Evolutionary conservation across 371 early-diverging fungal genomes (phyloP), one percentile per base, ranked within the genome.

Genomic region (Rhizopus microsporus): DNA sequence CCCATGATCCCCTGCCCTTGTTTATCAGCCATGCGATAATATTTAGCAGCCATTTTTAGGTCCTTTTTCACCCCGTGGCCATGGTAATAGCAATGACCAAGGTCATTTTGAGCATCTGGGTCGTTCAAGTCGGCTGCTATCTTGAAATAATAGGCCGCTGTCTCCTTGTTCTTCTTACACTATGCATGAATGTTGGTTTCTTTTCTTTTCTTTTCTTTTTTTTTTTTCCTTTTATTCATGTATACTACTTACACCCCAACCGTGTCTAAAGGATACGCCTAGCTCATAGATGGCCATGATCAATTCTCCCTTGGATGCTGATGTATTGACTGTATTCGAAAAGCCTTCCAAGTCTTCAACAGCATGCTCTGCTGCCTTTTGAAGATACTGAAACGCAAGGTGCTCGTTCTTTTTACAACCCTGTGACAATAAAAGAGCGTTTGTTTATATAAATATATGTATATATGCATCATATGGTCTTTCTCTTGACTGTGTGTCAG

Each of bases 101-200:
- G 67, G 48, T 90, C 94, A 34, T 88, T 82, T 66, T 93, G 92
- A 0, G 95, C 90, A 64, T 93, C 93, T 7, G 88, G 71, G 46
- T 94, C 93, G 10, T 93, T 92, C 37, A 93, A 66, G 53, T 93
- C 84, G 0, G 93, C 90, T 2, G 94, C 93, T 35, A 95, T 88
- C 56, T 89, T 88, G 72, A 93, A 91, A 62, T 94, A 96, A 59
- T 94, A 91, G 5, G 88, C 88, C 0, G 95, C 95, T 2, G 90
- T 90, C 56, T 86, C 83, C 65, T 92, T 91, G 70, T 87, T 85
- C 67, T 88, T 92, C 38, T 81, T 65, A 47, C 71, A 70, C 68
- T 68, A 63, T 5, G 30, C 5, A 43, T 7, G 16, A 34, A 16
- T 5, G 13, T 15, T 10, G 15, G 5, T 16, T 29, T 5, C 4